Conservation (phyloP, 306 rosid species). For the Casuarina cunninghamiana region DNA sequence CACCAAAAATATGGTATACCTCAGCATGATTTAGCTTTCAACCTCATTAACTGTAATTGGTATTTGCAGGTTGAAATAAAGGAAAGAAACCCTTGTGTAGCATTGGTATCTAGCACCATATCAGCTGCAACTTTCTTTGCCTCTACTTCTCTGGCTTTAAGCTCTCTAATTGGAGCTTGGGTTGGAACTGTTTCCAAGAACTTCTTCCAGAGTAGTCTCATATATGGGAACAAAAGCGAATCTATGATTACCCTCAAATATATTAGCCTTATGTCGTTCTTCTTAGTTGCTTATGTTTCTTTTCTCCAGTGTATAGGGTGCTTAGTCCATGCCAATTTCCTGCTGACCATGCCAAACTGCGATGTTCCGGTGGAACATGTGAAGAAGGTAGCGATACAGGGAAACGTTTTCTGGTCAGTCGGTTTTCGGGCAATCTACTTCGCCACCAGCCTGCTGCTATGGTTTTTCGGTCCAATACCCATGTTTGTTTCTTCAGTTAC, state of each 20-base stretch:
- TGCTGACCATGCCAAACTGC: background rate
- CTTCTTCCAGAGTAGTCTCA: background rate
- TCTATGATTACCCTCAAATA: background rate
- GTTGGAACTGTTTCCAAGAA: background rate
- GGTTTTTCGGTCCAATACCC: slow-evolving; percentile 1
- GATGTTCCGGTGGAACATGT: background rate
- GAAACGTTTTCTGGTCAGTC: background rate
- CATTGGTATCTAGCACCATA: slow-evolving; percentile 2
- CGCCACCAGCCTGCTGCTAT: background rate
- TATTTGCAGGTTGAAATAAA: slow-evolving; percentile 2
- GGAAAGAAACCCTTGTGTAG: background rate
- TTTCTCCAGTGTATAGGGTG: slow-evolving; percentile 1
- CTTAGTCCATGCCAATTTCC: slow-evolving; percentile 8
- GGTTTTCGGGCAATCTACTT: background rate
- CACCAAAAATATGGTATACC: background rate
- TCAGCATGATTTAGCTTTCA: background rate
- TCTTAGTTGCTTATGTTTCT: background rate
- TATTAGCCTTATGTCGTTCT: background rate
- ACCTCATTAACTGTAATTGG: background rate
- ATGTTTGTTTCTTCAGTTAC: slow-evolving; percentile 6
- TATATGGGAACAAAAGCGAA: background rate
- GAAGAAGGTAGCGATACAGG: background rate
- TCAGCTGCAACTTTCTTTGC: slow-evolving; percentile 8
- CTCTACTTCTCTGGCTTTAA: slow-evolving; percentile 1
- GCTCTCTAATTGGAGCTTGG: slow-evolving; percentile 2